Conservation (phyloP, 768 basidiomycete genomes). For the Collybia sordida region DNA sequence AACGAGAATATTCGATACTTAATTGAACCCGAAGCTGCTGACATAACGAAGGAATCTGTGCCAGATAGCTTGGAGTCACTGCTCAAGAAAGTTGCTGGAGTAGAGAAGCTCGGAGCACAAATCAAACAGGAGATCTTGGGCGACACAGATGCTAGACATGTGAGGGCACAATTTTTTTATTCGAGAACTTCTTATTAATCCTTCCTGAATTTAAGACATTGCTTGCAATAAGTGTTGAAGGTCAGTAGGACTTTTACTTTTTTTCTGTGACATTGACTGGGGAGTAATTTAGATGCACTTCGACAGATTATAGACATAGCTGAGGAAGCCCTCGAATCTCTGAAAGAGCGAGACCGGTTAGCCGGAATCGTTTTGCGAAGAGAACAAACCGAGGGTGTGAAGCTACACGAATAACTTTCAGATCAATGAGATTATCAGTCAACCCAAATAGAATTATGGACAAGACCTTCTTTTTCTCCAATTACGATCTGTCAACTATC, state of each 20-base stretch:
- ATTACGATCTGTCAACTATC: too few relatives aligned
- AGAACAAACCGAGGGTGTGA: too few relatives aligned
- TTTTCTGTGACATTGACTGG: background rate
- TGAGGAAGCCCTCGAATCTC: background rate
- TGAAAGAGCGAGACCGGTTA: background rate
- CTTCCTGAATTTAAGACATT: background rate
- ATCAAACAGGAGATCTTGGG: background rate
- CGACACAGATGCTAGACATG: background rate
- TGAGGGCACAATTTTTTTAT: background rate
- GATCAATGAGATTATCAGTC: too few relatives aligned
- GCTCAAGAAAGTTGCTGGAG: constrained; percentile 32
- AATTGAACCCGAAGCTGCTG: constrained; percentile 18
- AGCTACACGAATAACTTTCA: too few relatives aligned
- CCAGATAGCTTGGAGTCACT: constrained; percentile 29
- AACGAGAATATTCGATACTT: constrained; percentile 33
- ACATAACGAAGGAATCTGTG: constrained; percentile 13
- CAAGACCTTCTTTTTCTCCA: too few relatives aligned
- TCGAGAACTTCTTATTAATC: background rate
- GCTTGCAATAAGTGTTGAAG: background rate
- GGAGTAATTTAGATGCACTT: background rate
- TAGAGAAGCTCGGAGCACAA: constrained; percentile 25
- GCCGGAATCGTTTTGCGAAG: too few relatives aligned
- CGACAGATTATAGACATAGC: constrained; percentile 2
- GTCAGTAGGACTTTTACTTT: background rate
- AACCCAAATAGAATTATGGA: too few relatives aligned